Conservation (phyloP, 1,284 basidiomycete genomes). For the Malassezia slooffiae region DNA sequence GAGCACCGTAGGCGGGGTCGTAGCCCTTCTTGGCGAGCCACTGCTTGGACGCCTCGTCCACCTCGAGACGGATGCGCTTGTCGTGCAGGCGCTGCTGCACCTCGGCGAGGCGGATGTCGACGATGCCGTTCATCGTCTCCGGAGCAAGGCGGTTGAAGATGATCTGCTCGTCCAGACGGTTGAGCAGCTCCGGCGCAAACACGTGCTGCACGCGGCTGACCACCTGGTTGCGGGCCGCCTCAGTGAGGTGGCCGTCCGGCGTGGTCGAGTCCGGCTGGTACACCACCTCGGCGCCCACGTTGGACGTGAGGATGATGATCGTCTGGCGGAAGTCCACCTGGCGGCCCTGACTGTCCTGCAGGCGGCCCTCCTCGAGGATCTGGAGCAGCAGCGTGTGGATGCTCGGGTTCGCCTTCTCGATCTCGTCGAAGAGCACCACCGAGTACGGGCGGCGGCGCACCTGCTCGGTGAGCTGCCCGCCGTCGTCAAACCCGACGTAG, state of each 20-base stretch:
- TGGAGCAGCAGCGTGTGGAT: slow-evolving; percentile 69
- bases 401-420: slow-evolving; percentile 24
- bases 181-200: slow-evolving; percentile 70
- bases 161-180: slow-evolving; percentile 63
- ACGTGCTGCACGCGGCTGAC: slow-evolving; percentile 56
- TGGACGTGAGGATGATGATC: slow-evolving; percentile 85
- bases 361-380: slow-evolving; percentile 77
- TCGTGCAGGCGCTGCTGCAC: slow-evolving; percentile 16
- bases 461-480: slow-evolving; percentile 27
- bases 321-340: slow-evolving; percentile 69
- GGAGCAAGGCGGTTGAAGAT: slow-evolving; percentile 65
- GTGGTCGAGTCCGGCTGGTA: slow-evolving; percentile 60
- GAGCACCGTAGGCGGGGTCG: slow-evolving; percentile 71
- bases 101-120: slow-evolving; percentile 54
- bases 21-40: slow-evolving; percentile 74
- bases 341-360: slow-evolving; percentile 58
- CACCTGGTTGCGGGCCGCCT: slow-evolving; percentile 59
- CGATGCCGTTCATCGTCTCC: slow-evolving; percentile 61
- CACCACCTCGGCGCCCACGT: slow-evolving; percentile 68
- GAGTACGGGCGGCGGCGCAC: slow-evolving; percentile 41
- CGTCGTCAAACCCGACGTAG: slow-evolving; percentile 47
- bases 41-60: slow-evolving; percentile 56
- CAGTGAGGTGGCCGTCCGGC: slow-evolving; percentile 56
- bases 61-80: slow-evolving; percentile 59
- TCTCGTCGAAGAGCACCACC: slow-evolving; percentile 28